Conservation (phyloP, 192 early-diverging fungal species). For the Rhizoclosmatium globosum region DNA sequence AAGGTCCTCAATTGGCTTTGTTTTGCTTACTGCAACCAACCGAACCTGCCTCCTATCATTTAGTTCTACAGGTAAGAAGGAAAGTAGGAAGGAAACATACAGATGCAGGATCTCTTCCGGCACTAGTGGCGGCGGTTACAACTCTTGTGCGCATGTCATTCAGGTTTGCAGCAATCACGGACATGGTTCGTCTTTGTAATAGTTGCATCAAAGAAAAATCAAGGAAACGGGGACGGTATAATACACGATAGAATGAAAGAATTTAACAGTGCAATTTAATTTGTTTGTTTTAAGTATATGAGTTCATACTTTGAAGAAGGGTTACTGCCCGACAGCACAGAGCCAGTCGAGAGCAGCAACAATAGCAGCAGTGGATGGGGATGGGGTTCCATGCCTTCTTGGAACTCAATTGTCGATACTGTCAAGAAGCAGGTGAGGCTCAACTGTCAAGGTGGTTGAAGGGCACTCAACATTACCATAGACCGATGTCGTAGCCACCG, state of each 20-base stretch:
- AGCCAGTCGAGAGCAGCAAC: background rate
- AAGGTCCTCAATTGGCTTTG: conserved; percentile 86
- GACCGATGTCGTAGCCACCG: conserved; percentile 28
- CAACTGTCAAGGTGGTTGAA: background rate
- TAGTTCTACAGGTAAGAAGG: background rate
- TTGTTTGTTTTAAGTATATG: background rate
- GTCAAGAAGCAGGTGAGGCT: conserved; percentile 53
- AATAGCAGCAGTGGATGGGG: conserved; percentile 24
- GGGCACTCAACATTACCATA: background rate
- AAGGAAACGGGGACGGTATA: background rate
- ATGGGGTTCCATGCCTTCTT: conserved; percentile 44
- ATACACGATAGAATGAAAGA: background rate
- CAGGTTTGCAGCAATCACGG: conserved; percentile 16
- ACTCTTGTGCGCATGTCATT: conserved; percentile 24
- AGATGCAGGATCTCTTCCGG: background rate
- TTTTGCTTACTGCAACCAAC: conserved; percentile 95
- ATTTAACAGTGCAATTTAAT: background rate
- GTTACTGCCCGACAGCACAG: background rate
- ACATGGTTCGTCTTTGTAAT: background rate
- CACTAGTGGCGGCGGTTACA: background rate
- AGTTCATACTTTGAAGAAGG: too few relatives aligned
- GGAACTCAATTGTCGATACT: conserved; percentile 51
- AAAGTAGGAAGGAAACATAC: too few relatives aligned
- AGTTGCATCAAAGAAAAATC: background rate
- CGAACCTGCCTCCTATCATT: conserved; percentile 41